Percentiles rank a stretch among this genome's conserved stretches.
Conservation (phyloP, 805 yeast genomes). For the Barnettozyma siamensis region DNA sequence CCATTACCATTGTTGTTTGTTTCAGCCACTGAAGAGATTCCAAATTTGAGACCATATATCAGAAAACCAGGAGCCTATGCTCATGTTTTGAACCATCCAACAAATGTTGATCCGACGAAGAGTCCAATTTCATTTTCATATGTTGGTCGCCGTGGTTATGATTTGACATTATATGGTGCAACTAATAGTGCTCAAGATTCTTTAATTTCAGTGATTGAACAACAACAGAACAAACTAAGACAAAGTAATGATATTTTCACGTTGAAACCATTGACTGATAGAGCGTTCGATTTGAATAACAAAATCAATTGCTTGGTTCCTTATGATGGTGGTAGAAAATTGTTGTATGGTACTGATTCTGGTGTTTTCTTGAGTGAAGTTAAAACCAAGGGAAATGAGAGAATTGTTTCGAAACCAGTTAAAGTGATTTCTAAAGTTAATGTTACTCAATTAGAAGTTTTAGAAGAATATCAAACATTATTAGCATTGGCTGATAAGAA, state of each 20-base stretch:
- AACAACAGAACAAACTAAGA: constrained; percentile 71
- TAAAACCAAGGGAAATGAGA: constrained; percentile 38
- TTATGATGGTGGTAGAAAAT: constrained; percentile 88
- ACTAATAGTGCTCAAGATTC: constrained; percentile 62
- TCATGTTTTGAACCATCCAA: constrained; percentile 20
- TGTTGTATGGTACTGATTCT: constrained; percentile 85
- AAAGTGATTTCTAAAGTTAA: constrained; percentile 68
- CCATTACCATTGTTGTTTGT: constrained; percentile 72
- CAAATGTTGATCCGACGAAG: constrained; percentile 23
- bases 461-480: constrained; percentile 85
- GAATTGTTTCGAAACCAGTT: constrained; percentile 64
- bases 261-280: constrained; percentile 64
- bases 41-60: constrained; percentile 44
- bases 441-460: constrained; percentile 83
- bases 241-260: constrained; percentile 76
- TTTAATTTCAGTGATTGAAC: constrained; percentile 69
- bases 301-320: constrained; percentile 89
- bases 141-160: constrained; percentile 43
- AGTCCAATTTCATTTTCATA: constrained; percentile 45
- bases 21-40: constrained; percentile 74
- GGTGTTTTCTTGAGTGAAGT: constrained; percentile 84
- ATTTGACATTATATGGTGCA: constrained; percentile 37
- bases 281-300: constrained; percentile 67
- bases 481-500: constrained; percentile 79
- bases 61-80: constrained; percentile 30